These are phyloP conservation scores for Paramarasmius palmivorus DNA, from an alignment of 1,284 basidiomycete genomes.

Conservation along the genomic window DNA sequence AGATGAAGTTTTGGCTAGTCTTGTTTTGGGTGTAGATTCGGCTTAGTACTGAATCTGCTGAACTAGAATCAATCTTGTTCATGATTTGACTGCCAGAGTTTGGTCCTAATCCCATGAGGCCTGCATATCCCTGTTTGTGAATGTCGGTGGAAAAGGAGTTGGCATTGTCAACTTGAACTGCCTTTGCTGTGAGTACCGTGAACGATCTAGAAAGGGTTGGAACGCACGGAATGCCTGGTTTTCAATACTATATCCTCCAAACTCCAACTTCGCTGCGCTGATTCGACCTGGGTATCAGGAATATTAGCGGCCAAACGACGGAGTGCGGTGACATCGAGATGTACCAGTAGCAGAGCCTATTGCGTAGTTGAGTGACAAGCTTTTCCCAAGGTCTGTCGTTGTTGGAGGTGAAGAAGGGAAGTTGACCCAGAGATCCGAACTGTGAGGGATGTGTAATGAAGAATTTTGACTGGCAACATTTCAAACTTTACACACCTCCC, in stretches of 20 bases:
- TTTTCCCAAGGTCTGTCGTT: slow-evolving; percentile 57
- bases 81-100: slow-evolving; percentile 68
- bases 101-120: slow-evolving; percentile 74
- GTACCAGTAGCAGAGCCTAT: slow-evolving; percentile 65
- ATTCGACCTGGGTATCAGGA: slow-evolving; percentile 49
- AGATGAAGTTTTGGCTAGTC: slow-evolving; percentile 61
- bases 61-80: slow-evolving; percentile 48
- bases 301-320: slow-evolving; percentile 4
- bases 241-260: slow-evolving; percentile 57
- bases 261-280: slow-evolving; percentile 52
- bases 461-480: background rate
- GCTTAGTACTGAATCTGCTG: slow-evolving; percentile 58
- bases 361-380: slow-evolving; percentile 62
- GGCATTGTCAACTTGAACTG: slow-evolving; percentile 67
- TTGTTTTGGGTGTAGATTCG: slow-evolving; percentile 61
- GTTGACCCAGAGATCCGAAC: slow-evolving; percentile 68
- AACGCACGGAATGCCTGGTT: slow-evolving; percentile 72
- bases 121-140: slow-evolving; percentile 61
- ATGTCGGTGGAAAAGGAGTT: slow-evolving; percentile 68
- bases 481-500: slow-evolving; percentile 45
- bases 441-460: slow-evolving; percentile 22
- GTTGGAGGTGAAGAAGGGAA: slow-evolving; percentile 46
- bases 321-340: slow-evolving; percentile 15
- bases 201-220: background rate
- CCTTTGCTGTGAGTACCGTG: slow-evolving; percentile 1